These are phyloP conservation scores for Rugonectria rugulosa DNA, from an alignment of 2,329 filamentous ascomycete species.

Conservation along the genomic window DNA sequence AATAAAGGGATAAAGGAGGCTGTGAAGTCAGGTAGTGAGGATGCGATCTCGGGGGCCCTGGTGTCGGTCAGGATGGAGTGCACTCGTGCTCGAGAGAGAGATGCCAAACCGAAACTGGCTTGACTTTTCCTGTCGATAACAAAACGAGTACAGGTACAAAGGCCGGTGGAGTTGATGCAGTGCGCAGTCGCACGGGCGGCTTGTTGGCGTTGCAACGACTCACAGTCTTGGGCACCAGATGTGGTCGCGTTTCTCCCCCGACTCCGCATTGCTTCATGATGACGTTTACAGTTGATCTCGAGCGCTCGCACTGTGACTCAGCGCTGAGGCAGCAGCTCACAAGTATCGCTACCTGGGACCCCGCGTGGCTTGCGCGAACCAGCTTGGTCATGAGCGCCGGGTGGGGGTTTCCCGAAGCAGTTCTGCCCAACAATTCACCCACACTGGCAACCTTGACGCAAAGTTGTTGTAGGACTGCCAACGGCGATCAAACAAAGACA, in stretches of 20 bases:
- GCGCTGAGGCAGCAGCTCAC: conserved; percentile 18
- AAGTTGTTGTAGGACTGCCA: too few relatives aligned
- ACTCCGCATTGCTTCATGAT: conserved; percentile 25
- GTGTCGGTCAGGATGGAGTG: conserved; percentile 26
- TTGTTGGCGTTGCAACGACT: neutral
- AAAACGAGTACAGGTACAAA: conserved; percentile 32
- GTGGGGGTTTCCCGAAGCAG: conserved; percentile 36
- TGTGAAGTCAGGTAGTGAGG: conserved; percentile 18
- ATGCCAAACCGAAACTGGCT: conserved; percentile 23
- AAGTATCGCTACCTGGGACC: conserved; percentile 31
- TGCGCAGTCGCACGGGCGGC: conserved; percentile 26
- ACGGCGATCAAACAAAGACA: too few relatives aligned
- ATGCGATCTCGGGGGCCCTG: conserved; percentile 35
- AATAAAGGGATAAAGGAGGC: conserved; percentile 29
- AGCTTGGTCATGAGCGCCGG: conserved; percentile 36
- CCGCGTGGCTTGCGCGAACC: conserved; percentile 30
- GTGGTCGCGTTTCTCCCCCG: conserved; percentile 1
- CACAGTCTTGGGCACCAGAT: too few relatives aligned
- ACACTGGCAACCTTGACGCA: neutral
- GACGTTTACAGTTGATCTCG: conserved; percentile 18
- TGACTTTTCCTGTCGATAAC: conserved; percentile 26
- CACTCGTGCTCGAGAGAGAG: conserved; percentile 37
- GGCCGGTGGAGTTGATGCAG: conserved; percentile 21
- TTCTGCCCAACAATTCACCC: conserved; percentile 7
- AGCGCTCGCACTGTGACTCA: conserved; percentile 31